phyloP scores from a whole-genome alignment of 352 stramenopile species.

The Chrysophaeum taylorii region DNA sequence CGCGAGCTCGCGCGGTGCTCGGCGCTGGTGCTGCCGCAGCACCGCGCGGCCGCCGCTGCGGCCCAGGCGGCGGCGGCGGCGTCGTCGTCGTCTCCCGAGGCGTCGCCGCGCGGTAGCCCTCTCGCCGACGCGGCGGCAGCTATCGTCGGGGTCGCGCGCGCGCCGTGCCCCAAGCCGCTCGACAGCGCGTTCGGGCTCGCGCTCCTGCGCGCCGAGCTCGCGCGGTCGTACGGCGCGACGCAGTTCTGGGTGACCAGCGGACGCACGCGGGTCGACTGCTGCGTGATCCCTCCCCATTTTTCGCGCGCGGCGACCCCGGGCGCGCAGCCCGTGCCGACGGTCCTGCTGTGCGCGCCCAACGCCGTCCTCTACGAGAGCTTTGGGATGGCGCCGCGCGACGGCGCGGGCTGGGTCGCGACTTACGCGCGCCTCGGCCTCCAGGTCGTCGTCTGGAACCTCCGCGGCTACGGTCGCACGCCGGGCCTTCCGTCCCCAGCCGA shows the following conservation, averaged over 20 bases:
- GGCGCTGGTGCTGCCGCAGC: no score
- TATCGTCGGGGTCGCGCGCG: no score
- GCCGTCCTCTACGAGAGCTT: constrained; percentile 10
- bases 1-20: no score
- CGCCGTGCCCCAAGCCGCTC: no score
- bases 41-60: no score
- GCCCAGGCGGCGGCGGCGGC: no score
- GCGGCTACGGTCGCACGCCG: constrained; percentile 10
- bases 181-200: neutral
- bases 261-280: no score
- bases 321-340: neutral
- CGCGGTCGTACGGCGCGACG: neutral
- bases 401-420: constrained; percentile 13
- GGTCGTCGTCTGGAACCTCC: constrained; percentile 16
- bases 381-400: neutral
- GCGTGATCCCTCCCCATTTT: no score
- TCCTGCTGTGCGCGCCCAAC: constrained; percentile 3
- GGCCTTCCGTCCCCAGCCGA: neutral
- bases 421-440: constrained; percentile 12
- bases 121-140: no score
- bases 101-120: no score
- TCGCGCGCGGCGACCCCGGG: no score
- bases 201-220: constrained; percentile 1
- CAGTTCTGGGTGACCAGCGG: neutral
- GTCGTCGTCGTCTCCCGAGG: no score